A percentile compares a stretch with the other conserved stretches of the same genome.
These are phyloP conservation scores for Rhododendron griersonianum DNA, from an alignment of 148 eudicot genomes.

Conservation along the genomic window DNA sequence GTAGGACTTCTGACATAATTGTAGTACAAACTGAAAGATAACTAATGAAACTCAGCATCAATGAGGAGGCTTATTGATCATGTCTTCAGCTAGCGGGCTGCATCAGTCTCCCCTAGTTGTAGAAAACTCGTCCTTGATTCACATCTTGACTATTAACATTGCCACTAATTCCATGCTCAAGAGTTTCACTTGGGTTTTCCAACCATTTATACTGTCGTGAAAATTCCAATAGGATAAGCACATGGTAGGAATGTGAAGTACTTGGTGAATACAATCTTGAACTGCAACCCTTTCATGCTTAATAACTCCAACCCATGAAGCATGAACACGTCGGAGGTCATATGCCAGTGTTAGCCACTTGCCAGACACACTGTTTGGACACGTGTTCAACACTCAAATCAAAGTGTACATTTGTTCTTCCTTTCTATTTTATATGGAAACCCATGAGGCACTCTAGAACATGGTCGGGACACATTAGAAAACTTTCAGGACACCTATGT, in stretches of 20 bases:
- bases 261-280: background rate
- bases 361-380: background rate
- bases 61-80: background rate
- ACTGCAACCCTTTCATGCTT: background rate
- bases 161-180: background rate
- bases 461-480: background rate
- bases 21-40: background rate
- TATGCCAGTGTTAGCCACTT: background rate
- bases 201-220: background rate
- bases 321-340: background rate
- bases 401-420: background rate
- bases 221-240: background rate
- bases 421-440: background rate
- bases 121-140: background rate
- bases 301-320: background rate
- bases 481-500: background rate
- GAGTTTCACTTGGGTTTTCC: background rate
- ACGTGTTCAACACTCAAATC: background rate
- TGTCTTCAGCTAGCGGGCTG: background rate
- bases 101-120: background rate
- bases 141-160: background rate
- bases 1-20: background rate
- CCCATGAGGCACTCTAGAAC: background rate
- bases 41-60: background rate
- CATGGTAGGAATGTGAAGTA: background rate